Percentiles rank a stretch among this genome's conserved stretches.
phyloP scores from a whole-genome alignment of 176 grass and related monocot genomes.

The Thalia dealbata region DNA sequence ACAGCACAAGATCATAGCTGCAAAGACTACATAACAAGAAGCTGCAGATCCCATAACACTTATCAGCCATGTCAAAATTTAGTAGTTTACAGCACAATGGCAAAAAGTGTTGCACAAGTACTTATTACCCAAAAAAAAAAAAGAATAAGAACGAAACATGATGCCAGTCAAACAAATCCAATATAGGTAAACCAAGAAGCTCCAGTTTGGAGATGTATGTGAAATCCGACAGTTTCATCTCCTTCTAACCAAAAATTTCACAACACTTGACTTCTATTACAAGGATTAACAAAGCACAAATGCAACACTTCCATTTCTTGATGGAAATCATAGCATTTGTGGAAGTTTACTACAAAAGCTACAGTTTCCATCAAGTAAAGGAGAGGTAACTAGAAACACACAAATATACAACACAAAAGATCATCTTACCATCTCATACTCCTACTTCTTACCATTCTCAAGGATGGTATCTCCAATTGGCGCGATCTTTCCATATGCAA shows the following conservation, averaged over 20 bases:
- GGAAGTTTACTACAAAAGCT: constrained; percentile 13
- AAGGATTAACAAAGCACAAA: not conserved
- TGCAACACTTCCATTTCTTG: constrained; percentile 3
- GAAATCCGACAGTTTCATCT: not conserved
- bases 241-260: not conserved
- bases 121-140: too few relatives aligned
- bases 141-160: too few relatives aligned
- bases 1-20: too few relatives aligned
- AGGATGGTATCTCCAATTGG: constrained; percentile 31
- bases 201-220: too few relatives aligned
- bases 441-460: not conserved
- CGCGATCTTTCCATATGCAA: constrained; percentile 79
- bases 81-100: too few relatives aligned
- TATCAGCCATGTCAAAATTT: too few relatives aligned
- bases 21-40: too few relatives aligned
- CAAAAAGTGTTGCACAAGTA: too few relatives aligned
- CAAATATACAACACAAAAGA: not conserved
- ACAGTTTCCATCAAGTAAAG: constrained; percentile 1
- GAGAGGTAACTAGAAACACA: not conserved
- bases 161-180: too few relatives aligned
- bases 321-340: constrained; percentile 12
- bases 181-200: too few relatives aligned
- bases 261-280: not conserved
- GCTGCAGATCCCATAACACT: too few relatives aligned
- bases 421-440: not conserved